Conservation (phyloP, 2,329 filamentous ascomycete genomes). For the Cladophialophora immunda region DNA sequence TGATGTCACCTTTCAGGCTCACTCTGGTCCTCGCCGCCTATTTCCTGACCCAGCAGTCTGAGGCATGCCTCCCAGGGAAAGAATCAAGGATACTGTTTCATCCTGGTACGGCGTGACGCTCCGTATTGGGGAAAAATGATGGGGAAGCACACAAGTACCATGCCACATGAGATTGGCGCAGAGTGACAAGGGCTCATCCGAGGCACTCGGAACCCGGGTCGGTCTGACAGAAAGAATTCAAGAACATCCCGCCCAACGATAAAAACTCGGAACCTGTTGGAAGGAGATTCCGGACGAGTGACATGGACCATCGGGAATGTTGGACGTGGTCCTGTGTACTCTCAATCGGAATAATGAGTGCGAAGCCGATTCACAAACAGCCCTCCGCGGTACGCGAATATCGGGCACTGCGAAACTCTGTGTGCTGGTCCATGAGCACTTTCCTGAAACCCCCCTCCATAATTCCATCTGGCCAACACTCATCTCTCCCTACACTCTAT, state of each 20-base stretch:
- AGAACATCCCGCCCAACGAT: slow-evolving; percentile 6
- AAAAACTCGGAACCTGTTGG: slow-evolving; percentile 9
- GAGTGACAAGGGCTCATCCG: slow-evolving; percentile 13
- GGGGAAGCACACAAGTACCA: slow-evolving; percentile 18
- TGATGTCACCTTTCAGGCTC: too few species aligned
- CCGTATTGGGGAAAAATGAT: slow-evolving; percentile 6
- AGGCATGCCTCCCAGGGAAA: too few species aligned
- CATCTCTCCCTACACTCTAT: not conserved
- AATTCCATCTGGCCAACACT: not conserved
- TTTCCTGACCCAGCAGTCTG: slow-evolving; percentile 3
- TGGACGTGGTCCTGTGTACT: not conserved
- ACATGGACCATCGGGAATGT: not conserved
- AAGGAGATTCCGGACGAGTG: not conserved
- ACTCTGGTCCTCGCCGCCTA: not conserved
- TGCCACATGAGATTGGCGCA: slow-evolving; percentile 13
- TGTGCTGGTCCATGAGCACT: not conserved
- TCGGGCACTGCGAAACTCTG: not conserved
- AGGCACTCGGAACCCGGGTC: not conserved
- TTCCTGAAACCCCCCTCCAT: not conserved
- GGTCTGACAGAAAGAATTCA: slow-evolving; percentile 12
- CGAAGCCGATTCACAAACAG: not conserved
- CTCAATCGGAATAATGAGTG: not conserved
- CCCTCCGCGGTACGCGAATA: not conserved
- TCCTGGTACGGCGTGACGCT: not conserved
- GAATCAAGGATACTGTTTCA: not conserved